These are phyloP conservation scores for Plasmodium sp. DNA, from an alignment of 169 alveolate species.

Conservation along the genomic window DNA sequence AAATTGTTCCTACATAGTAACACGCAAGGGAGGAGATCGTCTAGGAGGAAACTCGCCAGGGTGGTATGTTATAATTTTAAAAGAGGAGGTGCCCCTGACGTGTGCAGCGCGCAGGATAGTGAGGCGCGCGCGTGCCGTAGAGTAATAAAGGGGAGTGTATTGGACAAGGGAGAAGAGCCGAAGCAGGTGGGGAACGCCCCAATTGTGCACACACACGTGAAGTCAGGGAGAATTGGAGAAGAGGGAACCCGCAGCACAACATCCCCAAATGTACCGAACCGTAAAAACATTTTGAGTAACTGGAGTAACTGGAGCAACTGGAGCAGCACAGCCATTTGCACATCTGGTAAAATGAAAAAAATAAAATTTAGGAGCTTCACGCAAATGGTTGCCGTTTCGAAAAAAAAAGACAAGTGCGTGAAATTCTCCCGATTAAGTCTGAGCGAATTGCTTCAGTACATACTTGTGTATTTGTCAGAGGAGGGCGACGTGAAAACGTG, in stretches of 20 bases:
- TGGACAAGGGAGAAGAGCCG: background rate
- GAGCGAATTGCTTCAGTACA: constrained; percentile 20
- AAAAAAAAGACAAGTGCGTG: constrained; percentile 21
- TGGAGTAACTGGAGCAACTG: background rate
- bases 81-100: background rate
- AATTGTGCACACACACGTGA: background rate
- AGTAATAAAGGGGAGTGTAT: background rate
- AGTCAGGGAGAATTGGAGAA: background rate
- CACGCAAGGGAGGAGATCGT: background rate
- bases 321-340: background rate
- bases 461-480: constrained; percentile 5
- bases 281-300: background rate
- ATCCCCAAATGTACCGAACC: background rate
- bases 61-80: background rate
- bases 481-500: constrained; percentile 15
- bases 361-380: constrained; percentile 35
- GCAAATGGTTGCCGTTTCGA: background rate
- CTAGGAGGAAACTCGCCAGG: background rate
- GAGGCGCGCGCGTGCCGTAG: background rate
- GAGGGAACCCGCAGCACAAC: background rate
- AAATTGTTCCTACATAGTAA: background rate
- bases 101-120: background rate
- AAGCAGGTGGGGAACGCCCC: background rate
- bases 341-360: constrained; percentile 16
- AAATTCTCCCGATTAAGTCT: constrained; percentile 35